phyloP scores from a whole-genome alignment of 2,329 filamentous ascomycete genomes.

The Aspergillus quadrilineatus region DNA sequence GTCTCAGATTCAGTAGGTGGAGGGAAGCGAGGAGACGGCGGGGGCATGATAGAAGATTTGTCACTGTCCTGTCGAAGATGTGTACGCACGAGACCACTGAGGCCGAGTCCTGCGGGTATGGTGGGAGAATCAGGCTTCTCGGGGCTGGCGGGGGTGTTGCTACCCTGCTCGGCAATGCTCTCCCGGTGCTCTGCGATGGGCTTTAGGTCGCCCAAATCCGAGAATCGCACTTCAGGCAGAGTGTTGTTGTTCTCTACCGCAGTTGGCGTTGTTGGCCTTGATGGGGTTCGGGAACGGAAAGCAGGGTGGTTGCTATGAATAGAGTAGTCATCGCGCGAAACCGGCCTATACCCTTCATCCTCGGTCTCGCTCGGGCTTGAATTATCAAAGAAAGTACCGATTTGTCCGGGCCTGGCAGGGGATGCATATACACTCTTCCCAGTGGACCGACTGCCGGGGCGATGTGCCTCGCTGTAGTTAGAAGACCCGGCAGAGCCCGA shows the following conservation, averaged over 20 bases:
- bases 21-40: conserved; percentile 41
- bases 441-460: conserved; percentile 25
- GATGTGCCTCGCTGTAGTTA: conserved; percentile 35
- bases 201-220: conserved; percentile 41
- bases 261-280: conserved; percentile 30
- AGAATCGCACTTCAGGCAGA: conserved; percentile 38
- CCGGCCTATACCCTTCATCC: conserved; percentile 33
- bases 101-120: conserved; percentile 60
- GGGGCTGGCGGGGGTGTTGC: conserved; percentile 23
- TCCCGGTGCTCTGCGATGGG: conserved; percentile 39
- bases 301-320: conserved; percentile 40
- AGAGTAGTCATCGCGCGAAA: conserved; percentile 26
- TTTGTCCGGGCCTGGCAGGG: conserved; percentile 23
- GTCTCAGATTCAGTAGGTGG: conserved; percentile 28
- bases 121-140: conserved; percentile 70
- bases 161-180: neutral
- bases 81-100: conserved; percentile 79
- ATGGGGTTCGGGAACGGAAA: conserved; percentile 35
- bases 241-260: conserved; percentile 28
- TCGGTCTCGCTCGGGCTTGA: conserved; percentile 42
- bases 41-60: conserved; percentile 73
- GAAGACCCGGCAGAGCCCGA: conserved; percentile 38
- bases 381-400: conserved; percentile 36
- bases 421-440: conserved; percentile 32
- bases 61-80: conserved; percentile 81